phyloP scores from a whole-genome alignment of 345 rosid species.

The Aurinia saxatilis region DNA sequence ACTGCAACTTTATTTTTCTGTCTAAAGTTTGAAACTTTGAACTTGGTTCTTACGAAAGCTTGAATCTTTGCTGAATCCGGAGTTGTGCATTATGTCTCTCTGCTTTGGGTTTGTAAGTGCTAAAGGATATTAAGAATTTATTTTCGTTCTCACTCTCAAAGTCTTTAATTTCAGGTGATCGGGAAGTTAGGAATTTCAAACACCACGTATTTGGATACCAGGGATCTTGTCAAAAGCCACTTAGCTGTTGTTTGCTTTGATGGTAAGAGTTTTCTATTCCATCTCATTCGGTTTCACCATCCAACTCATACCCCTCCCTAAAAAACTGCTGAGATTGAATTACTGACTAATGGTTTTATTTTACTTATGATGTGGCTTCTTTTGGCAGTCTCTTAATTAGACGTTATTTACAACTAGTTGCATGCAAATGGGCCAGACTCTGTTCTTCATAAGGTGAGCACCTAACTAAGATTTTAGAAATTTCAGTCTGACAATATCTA shows the following conservation, averaged over 20 bases:
- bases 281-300: too few species aligned
- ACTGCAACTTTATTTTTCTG: too few species aligned
- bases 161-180: constrained; percentile 43
- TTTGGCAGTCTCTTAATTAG: constrained; percentile 70
- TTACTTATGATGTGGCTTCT: constrained; percentile 9
- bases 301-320: background rate
- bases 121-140: background rate
- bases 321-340: background rate
- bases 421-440: constrained; percentile 85
- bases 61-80: too few species aligned
- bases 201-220: constrained; percentile 48
- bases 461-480: background rate
- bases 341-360: too few species aligned
- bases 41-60: too few species aligned
- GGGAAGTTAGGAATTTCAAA: constrained; percentile 58
- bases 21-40: too few species aligned
- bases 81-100: too few species aligned
- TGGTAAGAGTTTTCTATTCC: constrained; percentile 33
- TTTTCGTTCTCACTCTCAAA: background rate
- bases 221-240: constrained; percentile 66
- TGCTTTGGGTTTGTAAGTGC: too few species aligned
- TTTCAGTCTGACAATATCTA: background rate
- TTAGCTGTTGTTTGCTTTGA: constrained; percentile 54
- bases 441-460: constrained; percentile 79
- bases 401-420: constrained; percentile 93